Evolutionary conservation across 2,329 filamentous ascomycete species (phyloP).

Genomic region (Aspergillus novoparasiticus): DNA sequence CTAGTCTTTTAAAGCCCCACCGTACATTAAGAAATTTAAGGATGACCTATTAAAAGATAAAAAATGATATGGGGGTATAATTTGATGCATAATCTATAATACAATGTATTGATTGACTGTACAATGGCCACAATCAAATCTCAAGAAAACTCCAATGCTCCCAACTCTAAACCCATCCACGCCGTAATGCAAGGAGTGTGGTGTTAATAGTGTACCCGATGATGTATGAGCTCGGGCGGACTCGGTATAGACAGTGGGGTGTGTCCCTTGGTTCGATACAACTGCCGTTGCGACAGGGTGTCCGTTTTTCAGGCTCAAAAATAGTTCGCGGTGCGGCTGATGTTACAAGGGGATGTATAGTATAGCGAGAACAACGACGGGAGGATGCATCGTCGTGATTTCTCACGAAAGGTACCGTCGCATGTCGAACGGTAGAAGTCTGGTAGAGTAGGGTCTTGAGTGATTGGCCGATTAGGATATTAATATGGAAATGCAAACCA

Average conservation of each 20-base stretch:
- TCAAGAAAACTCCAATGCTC: neutral
- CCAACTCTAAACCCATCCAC: neutral
- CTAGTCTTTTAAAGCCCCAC: neutral
- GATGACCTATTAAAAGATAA: neutral
- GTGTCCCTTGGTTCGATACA: neutral
- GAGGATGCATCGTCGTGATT: neutral
- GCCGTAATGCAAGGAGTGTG: neutral
- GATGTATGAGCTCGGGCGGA: neutral
- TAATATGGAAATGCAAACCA: neutral
- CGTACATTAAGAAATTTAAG: neutral
- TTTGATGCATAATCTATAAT: neutral
- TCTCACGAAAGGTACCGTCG: neutral
- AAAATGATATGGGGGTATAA: neutral
- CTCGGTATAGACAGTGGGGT: neutral
- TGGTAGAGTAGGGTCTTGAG: neutral
- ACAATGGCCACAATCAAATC: neutral
- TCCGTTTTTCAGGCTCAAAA: neutral
- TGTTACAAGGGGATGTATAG: neutral
- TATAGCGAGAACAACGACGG: neutral
- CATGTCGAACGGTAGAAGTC: neutral
- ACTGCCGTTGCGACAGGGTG: neutral
- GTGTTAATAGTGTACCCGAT: neutral
- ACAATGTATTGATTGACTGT: neutral
- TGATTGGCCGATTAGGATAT: neutral
- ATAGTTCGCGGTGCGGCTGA: neutral